Percentiles rank a stretch among this genome's conserved stretches.
Evolutionary conservation across 225 moss, liverwort and hornwort genomes (phyloP).

Genomic region (Anthoceros angustus): DNA sequence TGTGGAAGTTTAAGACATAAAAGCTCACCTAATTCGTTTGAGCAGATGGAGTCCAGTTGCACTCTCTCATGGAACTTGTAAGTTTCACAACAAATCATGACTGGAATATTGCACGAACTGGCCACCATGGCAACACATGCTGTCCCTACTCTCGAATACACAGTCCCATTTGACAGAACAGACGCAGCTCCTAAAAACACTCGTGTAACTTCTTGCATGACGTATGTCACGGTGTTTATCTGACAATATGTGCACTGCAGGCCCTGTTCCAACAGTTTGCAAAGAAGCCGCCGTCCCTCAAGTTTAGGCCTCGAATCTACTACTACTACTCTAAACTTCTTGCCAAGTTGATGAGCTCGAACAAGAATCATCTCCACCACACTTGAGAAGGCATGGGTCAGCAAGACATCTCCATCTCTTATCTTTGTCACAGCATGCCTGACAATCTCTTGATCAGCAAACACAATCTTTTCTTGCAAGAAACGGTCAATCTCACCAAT

Average conservation of each 20-base stretch:
- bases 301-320: slow-evolving; percentile 90
- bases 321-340: slow-evolving; percentile 68
- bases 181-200: slow-evolving; percentile 94
- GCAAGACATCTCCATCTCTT: slow-evolving; percentile 79
- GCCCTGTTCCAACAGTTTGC: slow-evolving; percentile 40
- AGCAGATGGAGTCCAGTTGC: slow-evolving; percentile 91
- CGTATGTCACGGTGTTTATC: slow-evolving; percentile 63
- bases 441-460: slow-evolving; percentile 86
- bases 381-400: slow-evolving; percentile 74
- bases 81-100: slow-evolving; percentile 92
- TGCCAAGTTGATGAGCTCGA: slow-evolving; percentile 72
- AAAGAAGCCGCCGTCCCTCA: slow-evolving; percentile 58
- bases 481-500: slow-evolving; percentile 63
- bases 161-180: slow-evolving; percentile 78
- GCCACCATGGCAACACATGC: slow-evolving; percentile 98
- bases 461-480: slow-evolving; percentile 69
- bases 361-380: slow-evolving; percentile 84
- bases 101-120: slow-evolving; percentile 70
- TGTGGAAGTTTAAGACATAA: no score
- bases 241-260: slow-evolving; percentile 72
- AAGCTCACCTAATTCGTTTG: slow-evolving; percentile 65
- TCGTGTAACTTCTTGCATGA: slow-evolving; percentile 92
- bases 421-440: slow-evolving; percentile 86
- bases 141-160: slow-evolving; percentile 91
- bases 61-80: slow-evolving; percentile 98